Percentiles rank a stretch among this genome's conserved stretches.
Evolutionary conservation across 768 basidiomycete genomes (phyloP).

Genomic region (Macrolepiota fuliginosa): DNA sequence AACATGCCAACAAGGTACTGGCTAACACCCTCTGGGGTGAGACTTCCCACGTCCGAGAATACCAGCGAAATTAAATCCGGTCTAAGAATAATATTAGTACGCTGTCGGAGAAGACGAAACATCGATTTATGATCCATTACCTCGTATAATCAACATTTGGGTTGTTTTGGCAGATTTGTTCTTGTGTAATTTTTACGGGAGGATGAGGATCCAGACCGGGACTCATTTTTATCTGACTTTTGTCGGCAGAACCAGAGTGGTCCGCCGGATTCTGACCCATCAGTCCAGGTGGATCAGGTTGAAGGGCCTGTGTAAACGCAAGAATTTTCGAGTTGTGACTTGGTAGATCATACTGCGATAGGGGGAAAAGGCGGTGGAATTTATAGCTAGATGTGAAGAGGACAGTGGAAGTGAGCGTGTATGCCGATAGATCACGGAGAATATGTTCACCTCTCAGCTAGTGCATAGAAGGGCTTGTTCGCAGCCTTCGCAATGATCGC

Average conservation of each 20-base stretch:
- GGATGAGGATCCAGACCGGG: conserved; percentile 22
- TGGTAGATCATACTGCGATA: conserved; percentile 88
- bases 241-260: neutral
- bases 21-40: conserved; percentile 91
- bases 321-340: conserved; percentile 75
- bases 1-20: conserved; percentile 96
- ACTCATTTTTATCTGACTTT: neutral
- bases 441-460: conserved; percentile 76
- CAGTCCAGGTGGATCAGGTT: conserved; percentile 18
- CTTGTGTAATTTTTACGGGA: conserved; percentile 63
- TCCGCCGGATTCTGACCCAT: conserved; percentile 8
- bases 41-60: conserved; percentile 90
- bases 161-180: conserved; percentile 79
- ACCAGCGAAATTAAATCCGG: conserved; percentile 94
- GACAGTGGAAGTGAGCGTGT: conserved; percentile 14
- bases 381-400: conserved; percentile 70
- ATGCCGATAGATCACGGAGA: conserved; percentile 19
- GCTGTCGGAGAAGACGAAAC: conserved; percentile 5
- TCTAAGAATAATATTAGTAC: conserved; percentile 34
- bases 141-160: conserved; percentile 95
- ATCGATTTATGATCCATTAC: conserved; percentile 29
- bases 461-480: conserved; percentile 94
- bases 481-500: conserved; percentile 93
- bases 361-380: conserved; percentile 93
- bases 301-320: conserved; percentile 54